Base-by-base conservation (phyloP, 495 filamentous ascomycete species). In the Podospora comata region DNA sequence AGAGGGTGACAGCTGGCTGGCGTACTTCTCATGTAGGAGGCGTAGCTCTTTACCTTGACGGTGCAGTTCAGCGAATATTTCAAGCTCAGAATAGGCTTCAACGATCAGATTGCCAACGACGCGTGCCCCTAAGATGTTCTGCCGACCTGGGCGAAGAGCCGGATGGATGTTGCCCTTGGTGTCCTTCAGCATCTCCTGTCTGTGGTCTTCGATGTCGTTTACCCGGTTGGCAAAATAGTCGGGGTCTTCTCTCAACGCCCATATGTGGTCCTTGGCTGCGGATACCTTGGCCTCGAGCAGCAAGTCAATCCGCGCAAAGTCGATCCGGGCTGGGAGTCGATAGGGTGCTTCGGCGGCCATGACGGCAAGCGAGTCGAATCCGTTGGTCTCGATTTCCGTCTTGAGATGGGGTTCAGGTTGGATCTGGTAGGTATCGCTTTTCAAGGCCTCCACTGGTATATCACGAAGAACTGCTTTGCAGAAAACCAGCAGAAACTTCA, bases 201-300 rank as follows among this genome's bases (percentile, higher is more conserved):
- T 71, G 71, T 87, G 84, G 18, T 86, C 84, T 28, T 67, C 71
- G 11, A 60, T 64, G 0, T 83, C 76, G 5, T 62, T 65, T 0
- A 85, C 2, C 16, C 66, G 32, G 5, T 75, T 72, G 4, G 70
- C 70, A 59, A 88, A 87, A 68, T 86, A 89, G 5, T 65, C 75
- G 0, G 86, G 85, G 70, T 88, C 84, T 64, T 87, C 85, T n/a
- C 86, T 79, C 53, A 88, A 70, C 1, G 78, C 67, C 81, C 80
- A 84, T 5, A 88, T 48, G 63, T 85, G 83, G 66, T 88, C 85
- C 60, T 83, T 79, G 3, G 80, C 78, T 20, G 77, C 77, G 0
- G 73, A 67, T 1, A 65, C 61, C 64, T 75, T 78, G 0, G 85
- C 79, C 1, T 60, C 53, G 1, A 87, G 60, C 3, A 88, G 67